phyloP scores from a whole-genome alignment of 31 red algal genomes.

The Asparagopsis taxiformis region DNA sequence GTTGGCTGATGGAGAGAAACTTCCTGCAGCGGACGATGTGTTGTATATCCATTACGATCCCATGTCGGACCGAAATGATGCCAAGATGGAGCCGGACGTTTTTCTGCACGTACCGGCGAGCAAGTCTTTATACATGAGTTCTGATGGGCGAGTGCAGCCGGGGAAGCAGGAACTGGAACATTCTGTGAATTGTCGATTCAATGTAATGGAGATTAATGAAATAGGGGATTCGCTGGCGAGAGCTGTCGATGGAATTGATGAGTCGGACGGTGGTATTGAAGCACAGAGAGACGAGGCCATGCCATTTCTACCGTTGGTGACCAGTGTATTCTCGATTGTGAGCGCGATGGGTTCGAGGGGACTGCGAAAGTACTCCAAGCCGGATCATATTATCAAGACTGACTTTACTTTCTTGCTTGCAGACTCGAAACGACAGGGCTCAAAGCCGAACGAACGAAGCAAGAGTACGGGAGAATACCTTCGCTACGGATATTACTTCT shows the following conservation, averaged over 20 bases:
- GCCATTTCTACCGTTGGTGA: slow-evolving; percentile 37
- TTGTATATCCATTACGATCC: slow-evolving; percentile 49
- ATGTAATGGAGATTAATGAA: slow-evolving; percentile 63
- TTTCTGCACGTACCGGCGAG: slow-evolving; percentile 42
- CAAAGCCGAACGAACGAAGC: too few relatives aligned
- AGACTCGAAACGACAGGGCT: background rate
- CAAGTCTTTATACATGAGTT: slow-evolving; percentile 28
- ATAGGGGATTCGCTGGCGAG: slow-evolving; percentile 52
- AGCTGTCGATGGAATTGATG: slow-evolving; percentile 32
- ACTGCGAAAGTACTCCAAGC: slow-evolving; percentile 42
- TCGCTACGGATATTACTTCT: slow-evolving; percentile 16
- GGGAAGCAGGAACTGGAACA: background rate
- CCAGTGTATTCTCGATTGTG: slow-evolving; percentile 41
- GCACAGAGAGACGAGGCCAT: slow-evolving; percentile 17
- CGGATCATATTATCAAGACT: slow-evolving; percentile 41
- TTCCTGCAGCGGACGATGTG: too few relatives aligned
- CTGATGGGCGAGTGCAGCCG: background rate
- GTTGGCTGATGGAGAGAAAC: too few relatives aligned
- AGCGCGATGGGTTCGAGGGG: slow-evolving; percentile 31
- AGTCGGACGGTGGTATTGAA: slow-evolving; percentile 34
- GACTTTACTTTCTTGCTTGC: slow-evolving; percentile 57
- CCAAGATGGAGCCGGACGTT: slow-evolving; percentile 20
- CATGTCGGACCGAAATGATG: slow-evolving; percentile 22
- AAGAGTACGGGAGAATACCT: slow-evolving; percentile 6
- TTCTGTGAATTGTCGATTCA: slow-evolving; percentile 27